Percentiles rank a stretch among this genome's conserved stretches.
These are phyloP conservation scores for Aureobasidium sp. DNA, from an alignment of 2,329 filamentous ascomycete species.

Conservation along the genomic window DNA sequence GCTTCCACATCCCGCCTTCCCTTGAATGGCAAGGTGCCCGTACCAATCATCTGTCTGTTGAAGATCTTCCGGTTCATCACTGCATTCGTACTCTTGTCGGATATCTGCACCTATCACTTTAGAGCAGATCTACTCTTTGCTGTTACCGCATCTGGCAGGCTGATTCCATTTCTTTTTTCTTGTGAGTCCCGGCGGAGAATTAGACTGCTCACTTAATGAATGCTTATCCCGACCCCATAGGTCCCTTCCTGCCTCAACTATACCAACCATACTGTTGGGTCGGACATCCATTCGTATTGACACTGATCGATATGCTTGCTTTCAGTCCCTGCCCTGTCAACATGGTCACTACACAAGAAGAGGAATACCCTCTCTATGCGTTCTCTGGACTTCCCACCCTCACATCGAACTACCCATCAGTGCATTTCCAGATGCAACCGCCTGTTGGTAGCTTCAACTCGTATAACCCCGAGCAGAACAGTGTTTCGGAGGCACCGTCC, in stretches of 20 bases:
- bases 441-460: background rate
- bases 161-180: conserved; percentile 8
- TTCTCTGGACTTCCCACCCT: conserved; percentile 4
- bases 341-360: conserved; percentile 2
- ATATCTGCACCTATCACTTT: conserved; percentile 9
- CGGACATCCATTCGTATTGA: background rate
- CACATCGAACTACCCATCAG: background rate
- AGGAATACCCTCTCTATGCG: conserved; percentile 5
- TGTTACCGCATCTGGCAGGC: background rate
- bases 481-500: background rate
- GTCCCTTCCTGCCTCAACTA: background rate
- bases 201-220: background rate
- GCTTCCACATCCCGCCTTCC: conserved; percentile 6
- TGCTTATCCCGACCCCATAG: conserved; percentile 4
- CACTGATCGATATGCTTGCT: conserved; percentile 5
- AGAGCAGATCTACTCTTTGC: background rate
- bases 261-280: background rate
- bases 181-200: background rate
- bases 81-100: conserved; percentile 1
- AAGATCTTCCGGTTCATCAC: conserved; percentile 9
- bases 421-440: background rate
- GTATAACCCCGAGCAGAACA: background rate
- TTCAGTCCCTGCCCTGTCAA: background rate
- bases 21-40: conserved; percentile 1
- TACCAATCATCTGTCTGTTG: conserved; percentile 3